phyloP scores from a whole-genome alignment of 345 rosid genomes.

The Iberis pinnata region DNA sequence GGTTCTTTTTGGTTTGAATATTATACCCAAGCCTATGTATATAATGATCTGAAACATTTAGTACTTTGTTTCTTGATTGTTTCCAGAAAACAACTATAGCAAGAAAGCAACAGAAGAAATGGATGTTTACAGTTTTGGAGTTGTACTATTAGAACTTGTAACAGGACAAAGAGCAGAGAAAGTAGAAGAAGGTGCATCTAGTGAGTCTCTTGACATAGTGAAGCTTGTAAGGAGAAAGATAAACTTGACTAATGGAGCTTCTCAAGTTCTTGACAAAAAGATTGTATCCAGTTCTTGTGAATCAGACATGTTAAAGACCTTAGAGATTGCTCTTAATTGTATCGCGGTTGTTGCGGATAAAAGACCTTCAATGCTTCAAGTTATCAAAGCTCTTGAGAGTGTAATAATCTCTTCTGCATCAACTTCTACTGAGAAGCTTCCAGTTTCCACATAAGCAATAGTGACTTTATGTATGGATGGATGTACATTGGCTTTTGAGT shows the following conservation, averaged over 20 bases:
- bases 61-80: conserved; percentile 16
- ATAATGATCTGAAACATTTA: neutral
- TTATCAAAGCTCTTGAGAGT: conserved; percentile 52
- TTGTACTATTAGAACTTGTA: conserved; percentile 72
- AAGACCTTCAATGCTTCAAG: conserved; percentile 69
- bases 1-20: neutral
- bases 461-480: too few relatives aligned
- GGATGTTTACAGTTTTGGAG: conserved; percentile 91
- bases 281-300: conserved; percentile 38
- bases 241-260: conserved; percentile 65
- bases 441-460: conserved; percentile 18
- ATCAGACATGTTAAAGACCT: conserved; percentile 58
- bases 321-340: conserved; percentile 68
- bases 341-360: conserved; percentile 72
- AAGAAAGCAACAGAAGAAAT: conserved; percentile 76
- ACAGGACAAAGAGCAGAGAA: conserved; percentile 72
- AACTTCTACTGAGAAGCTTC: conserved; percentile 8
- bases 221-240: conserved; percentile 86
- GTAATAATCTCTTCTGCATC: conserved; percentile 23
- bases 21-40: too few relatives aligned
- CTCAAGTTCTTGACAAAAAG: conserved; percentile 62
- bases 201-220: conserved; percentile 57
- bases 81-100: conserved; percentile 60
- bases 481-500: too few relatives aligned
- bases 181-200: conserved; percentile 44